Base-by-base conservation (phyloP, 2,329 filamentous ascomycete genomes). In the Fusarium sp. region DNA sequence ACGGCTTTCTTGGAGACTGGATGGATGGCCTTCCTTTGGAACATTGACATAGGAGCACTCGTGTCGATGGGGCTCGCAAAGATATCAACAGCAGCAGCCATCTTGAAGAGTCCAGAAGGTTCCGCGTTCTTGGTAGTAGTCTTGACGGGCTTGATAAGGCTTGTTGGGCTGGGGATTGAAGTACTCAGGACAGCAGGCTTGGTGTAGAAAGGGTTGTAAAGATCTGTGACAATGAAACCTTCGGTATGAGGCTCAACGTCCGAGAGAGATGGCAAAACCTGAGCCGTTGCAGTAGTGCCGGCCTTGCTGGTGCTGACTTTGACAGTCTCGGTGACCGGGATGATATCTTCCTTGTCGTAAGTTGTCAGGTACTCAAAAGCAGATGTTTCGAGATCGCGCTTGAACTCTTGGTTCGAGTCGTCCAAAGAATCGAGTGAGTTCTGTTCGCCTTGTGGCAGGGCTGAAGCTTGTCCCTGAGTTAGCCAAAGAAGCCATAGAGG, bases 1-100 rank as follows among this genome's bases (percentile, higher is more conserved):
- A 91, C 83, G 8, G 87, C 88, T 24, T 83, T 77, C 16, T 87
- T 84, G 43, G 85, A 80, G 27, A 88, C 87, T 0, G 90, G 90
- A 69, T 92, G 90, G 69, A 90, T 87, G 22, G 81, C 73, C 29
- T 83, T 83, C 43, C 80, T 78, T 11, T 75, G 56, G 51, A 91
- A 85, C 30, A 81, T 78, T 0, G 82, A 74, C 2, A 86, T 84
- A 6, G 88, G 88, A 14, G 85, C 78, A 64, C 80, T 82, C 3
- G 84, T 87, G 20, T 83, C 84, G 53, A 91, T 84, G 29, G 89
- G 87, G 14, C 78, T 75, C 10, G 82, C 81, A 70, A 91, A 91
- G 55, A 91, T 88, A 72, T 91, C 77, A 15, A 76, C 63, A 15
- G 77, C 75, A 24, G 77, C 71, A 75, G 66, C 69, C 72, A 75